Evolutionary conservation across 2,329 filamentous ascomycete species (phyloP).

Genomic region (Furcasterigmium furcatum): DNA sequence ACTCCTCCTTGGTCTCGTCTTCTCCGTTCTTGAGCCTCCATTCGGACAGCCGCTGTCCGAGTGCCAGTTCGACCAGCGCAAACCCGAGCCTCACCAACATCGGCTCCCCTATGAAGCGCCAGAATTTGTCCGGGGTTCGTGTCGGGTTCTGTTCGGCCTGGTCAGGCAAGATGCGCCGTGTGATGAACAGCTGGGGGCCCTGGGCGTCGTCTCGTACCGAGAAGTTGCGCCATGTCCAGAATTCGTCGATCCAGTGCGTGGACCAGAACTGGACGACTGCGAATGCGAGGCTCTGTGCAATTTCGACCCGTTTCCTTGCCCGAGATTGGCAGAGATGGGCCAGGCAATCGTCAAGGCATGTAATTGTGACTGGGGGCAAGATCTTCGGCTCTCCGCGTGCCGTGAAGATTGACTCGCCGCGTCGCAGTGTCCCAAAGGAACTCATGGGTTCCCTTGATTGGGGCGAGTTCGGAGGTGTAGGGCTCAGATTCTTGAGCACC

Average conservation of each 20-base stretch:
- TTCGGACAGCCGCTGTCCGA: conserved; percentile 1
- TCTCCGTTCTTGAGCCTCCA: neutral
- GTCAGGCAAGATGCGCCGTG: neutral
- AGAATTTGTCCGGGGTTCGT: neutral
- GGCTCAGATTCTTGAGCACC: neutral
- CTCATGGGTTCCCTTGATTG: neutral
- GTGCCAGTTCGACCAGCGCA: conserved; percentile 4
- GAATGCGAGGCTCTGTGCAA: conserved; percentile 4
- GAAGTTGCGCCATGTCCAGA: conserved; percentile 5
- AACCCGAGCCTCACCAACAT: conserved; percentile 4
- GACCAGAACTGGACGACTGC: conserved; percentile 5
- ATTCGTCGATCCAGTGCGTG: conserved; percentile 3
- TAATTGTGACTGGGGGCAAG: neutral
- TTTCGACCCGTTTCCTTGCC: conserved; percentile 1
- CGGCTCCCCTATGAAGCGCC: conserved; percentile 1
- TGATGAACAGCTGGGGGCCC: neutral
- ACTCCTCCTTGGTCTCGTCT: neutral
- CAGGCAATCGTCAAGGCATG: neutral
- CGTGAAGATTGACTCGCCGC: neutral
- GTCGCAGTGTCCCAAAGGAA: conserved; percentile 2
- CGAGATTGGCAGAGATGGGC: neutral
- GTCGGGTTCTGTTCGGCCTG: neutral
- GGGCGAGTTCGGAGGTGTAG: neutral
- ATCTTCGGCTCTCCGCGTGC: neutral
- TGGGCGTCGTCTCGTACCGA: neutral